Evolutionary conservation across 139 green algal species (phyloP), one percentile per base, ranked within the genome.

Genomic region (Coelastrella sp.): DNA sequence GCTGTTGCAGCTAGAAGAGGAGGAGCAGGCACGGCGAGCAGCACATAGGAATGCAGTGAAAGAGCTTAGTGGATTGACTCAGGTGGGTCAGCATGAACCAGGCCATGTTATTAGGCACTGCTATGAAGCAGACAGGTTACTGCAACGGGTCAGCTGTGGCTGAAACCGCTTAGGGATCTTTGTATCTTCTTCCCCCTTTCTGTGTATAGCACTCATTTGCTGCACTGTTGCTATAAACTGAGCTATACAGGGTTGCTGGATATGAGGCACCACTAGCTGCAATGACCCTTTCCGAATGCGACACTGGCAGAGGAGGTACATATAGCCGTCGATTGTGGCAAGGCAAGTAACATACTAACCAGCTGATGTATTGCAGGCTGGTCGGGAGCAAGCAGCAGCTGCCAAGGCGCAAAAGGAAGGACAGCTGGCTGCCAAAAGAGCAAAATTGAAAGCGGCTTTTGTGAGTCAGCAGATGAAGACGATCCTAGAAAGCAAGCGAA

Each of bases 381-480:
- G 87, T 51, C 74, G 90, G 35, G 40, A 89, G 63, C 83, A 62
- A 2, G 88, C 88, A 17, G 84, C 83, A 38, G 74, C 72, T n/a
- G 11, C 53, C 15, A 93, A 89, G 50, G 48, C 48, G 3, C 37
- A 88, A 80, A 81, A 80, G 5, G 89, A 89, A 7, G 79, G 89
- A 62, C 69, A 86, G 72, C 79, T 89, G 13, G 86, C 83, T 3
- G 67, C 60, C 2, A 89, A 91, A 72, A 82, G 88, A 2, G 89
- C 92, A n/a, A 89, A 81, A 32, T 69, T 95, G 7, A 95, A 94
- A 57, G 86, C 91, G 37, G 87, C 81, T 0, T 92, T 94, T 37
- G 73, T 96, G 0, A 89, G 89, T 19, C 85, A 90, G 81, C 84
- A 93, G 69, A 43, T 93, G 48, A 69, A 71, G 67, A 67, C 67